phyloP scores from a whole-genome alignment of 805 yeast species.

The Ogataea trehalophila region DNA sequence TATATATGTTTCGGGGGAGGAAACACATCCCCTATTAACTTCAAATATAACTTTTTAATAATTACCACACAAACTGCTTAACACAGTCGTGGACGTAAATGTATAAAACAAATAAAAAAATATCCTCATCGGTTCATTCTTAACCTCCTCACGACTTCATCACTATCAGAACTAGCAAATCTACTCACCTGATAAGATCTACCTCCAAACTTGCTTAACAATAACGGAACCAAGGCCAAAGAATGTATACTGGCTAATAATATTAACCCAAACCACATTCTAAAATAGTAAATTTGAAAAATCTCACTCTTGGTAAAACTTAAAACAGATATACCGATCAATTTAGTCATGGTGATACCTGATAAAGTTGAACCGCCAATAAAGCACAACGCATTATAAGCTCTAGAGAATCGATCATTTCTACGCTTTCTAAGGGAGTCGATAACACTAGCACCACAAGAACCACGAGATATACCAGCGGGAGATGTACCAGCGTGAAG shows the following conservation, averaged over 20 bases:
- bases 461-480: slow-evolving; percentile 1
- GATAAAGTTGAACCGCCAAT: slow-evolving; percentile 90
- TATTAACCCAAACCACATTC: slow-evolving; percentile 89
- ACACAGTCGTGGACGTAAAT: too few relatives aligned
- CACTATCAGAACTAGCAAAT: slow-evolving; percentile 17
- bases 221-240: slow-evolving; percentile 71
- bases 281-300: slow-evolving; percentile 85
- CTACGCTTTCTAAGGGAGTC: slow-evolving; percentile 3
- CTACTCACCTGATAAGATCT: slow-evolving; percentile 35
- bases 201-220: slow-evolving; percentile 63
- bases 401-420: slow-evolving; percentile 26
- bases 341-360: slow-evolving; percentile 85
- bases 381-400: slow-evolving; percentile 58
- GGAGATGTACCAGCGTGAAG: background rate
- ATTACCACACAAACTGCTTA: too few relatives aligned
- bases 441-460: background rate
- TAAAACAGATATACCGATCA: slow-evolving; percentile 80
- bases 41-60: too few relatives aligned
- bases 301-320: slow-evolving; percentile 86
- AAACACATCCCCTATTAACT: too few relatives aligned
- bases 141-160: slow-evolving; percentile 22
- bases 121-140: slow-evolving; percentile 6
- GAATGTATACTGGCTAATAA: slow-evolving; percentile 75
- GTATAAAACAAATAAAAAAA: background rate
- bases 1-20: too few relatives aligned